These are phyloP conservation scores for Rhododendron ovatum DNA, from an alignment of 148 eudicot species.

Conservation along the genomic window DNA sequence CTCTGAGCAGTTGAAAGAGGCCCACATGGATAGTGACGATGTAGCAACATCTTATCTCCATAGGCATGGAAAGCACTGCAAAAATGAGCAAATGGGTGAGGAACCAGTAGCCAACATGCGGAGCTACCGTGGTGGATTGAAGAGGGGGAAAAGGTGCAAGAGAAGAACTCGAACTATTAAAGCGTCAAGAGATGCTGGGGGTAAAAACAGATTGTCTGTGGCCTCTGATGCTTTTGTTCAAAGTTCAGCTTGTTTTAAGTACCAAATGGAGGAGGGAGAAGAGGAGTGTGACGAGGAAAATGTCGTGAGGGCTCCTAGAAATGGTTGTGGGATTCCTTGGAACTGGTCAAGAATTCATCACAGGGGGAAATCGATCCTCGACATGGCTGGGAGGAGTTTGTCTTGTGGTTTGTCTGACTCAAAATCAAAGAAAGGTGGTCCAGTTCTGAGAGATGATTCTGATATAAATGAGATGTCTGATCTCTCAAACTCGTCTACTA, in stretches of 20 bases:
- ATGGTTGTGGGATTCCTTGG: constrained; percentile 90
- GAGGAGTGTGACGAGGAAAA: constrained; percentile 41
- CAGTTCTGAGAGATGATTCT: constrained; percentile 29
- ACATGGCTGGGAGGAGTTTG: constrained; percentile 88
- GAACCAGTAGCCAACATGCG: constrained; percentile 43
- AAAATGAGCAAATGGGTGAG: constrained; percentile 24
- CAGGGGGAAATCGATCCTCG: constrained; percentile 80
- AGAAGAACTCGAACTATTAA: constrained; percentile 50
- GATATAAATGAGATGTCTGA: constrained; percentile 43
- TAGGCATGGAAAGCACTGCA: constrained; percentile 23
- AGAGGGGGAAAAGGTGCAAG: constrained; percentile 59
- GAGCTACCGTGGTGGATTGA: constrained; percentile 42
- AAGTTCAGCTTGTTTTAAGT: constrained; percentile 35
- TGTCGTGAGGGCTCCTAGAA: constrained; percentile 57
- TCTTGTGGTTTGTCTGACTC: constrained; percentile 89
- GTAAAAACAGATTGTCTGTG: constrained; percentile 55
- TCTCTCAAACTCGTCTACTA: constrained; percentile 51
- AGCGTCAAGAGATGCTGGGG: constrained; percentile 33
- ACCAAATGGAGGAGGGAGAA: constrained; percentile 29
- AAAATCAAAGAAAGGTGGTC: constrained; percentile 51
- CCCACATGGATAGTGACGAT: constrained; percentile 47
- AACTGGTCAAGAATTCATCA: constrained; percentile 92
- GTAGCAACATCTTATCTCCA: constrained; percentile 50
- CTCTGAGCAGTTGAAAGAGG: constrained; percentile 55
- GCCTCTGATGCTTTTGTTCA: constrained; percentile 82